Base-by-base conservation (phyloP, 495 filamentous ascomycete species). In the Lophiostoma macrostomum region DNA sequence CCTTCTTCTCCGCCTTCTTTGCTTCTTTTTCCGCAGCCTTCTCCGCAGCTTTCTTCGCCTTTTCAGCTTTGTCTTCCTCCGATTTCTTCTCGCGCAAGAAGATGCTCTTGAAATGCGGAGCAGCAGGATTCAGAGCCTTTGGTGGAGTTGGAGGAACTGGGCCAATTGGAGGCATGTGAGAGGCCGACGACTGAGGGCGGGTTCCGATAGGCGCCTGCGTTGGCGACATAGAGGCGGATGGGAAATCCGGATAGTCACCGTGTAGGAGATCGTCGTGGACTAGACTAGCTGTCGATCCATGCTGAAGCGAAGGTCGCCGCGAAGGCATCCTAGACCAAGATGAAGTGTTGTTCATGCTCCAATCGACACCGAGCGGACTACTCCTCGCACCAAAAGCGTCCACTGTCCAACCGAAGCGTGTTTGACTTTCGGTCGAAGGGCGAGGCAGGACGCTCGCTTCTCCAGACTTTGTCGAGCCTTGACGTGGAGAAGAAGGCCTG, bases 191-290 rank as follows among this genome's bases (percentile, higher is more conserved):
- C 27, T 55, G 50, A 5, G 69, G 69, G 20, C 64, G 63, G 3
- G 69, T 72, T 2, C 69, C 69, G 20, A 72, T 72, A 10, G 69
- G 69, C 4, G 64, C 68, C 34, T 68, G 64, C 1, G 60, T 61
- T 20, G 68, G 66, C 10, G 55, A 61, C 3, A 39, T 22, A n/a
- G 61, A 56, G 13, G 61, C 50, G 12, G 59, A 44, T 16, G 66
- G 46, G 16, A 63, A 64, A 29, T 71, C 68, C 2, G 55, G 45
- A 37, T 52, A 56, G 32, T 65, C 60, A 29, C 58, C 61, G 24
- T 65, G 63, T 24, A 67, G 48, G 14, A 70, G 50, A 23, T 64
- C 56, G 16, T 68, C 67, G 30, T 65, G 47, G 2, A 64, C 41
- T 20, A 65, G 47, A 24, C 65, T 65, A 11, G 55, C 61, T 6